Conservation (phyloP, 2,329 filamentous ascomycete genomes). For the Furcasterigmium furcatum region DNA sequence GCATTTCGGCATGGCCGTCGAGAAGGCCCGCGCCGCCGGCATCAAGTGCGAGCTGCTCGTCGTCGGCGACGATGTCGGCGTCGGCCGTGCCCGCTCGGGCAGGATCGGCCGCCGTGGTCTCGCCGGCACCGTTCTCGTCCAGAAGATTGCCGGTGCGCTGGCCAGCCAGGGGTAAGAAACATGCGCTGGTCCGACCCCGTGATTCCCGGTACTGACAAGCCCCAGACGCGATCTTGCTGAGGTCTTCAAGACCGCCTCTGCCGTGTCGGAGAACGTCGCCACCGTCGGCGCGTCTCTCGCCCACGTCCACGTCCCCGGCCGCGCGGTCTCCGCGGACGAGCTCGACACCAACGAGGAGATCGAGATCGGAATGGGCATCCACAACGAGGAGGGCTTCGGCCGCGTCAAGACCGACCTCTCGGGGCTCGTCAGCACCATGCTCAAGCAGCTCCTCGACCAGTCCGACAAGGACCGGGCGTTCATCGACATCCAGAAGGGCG, state of each 20-base stretch:
- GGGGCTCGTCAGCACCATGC: slow-evolving; percentile 56
- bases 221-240: slow-evolving; percentile 34
- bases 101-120: slow-evolving; percentile 66
- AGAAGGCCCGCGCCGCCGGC: slow-evolving; percentile 82
- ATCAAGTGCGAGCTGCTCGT: slow-evolving; percentile 83
- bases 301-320: slow-evolving; percentile 53
- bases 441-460: slow-evolving; percentile 59
- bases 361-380: slow-evolving; percentile 72
- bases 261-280: slow-evolving; percentile 44
- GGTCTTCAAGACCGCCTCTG: slow-evolving; percentile 33
- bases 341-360: slow-evolving; percentile 47
- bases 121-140: slow-evolving; percentile 61
- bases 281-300: slow-evolving; percentile 48
- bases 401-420: slow-evolving; percentile 44
- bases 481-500: slow-evolving; percentile 53
- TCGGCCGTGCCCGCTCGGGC: slow-evolving; percentile 56
- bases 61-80: slow-evolving; percentile 64
- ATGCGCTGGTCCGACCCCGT: background rate
- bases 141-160: slow-evolving; percentile 63
- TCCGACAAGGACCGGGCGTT: slow-evolving; percentile 63
- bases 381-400: slow-evolving; percentile 59
- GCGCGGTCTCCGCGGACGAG: slow-evolving; percentile 22
- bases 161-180: slow-evolving; percentile 27
- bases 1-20: slow-evolving; percentile 90
- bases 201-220: background rate